Percentiles rank a stretch among this genome's conserved stretches.
These are phyloP conservation scores for Hyaloscypha bicolor DNA, from an alignment of 495 filamentous ascomycete species.

Conservation along the genomic window DNA sequence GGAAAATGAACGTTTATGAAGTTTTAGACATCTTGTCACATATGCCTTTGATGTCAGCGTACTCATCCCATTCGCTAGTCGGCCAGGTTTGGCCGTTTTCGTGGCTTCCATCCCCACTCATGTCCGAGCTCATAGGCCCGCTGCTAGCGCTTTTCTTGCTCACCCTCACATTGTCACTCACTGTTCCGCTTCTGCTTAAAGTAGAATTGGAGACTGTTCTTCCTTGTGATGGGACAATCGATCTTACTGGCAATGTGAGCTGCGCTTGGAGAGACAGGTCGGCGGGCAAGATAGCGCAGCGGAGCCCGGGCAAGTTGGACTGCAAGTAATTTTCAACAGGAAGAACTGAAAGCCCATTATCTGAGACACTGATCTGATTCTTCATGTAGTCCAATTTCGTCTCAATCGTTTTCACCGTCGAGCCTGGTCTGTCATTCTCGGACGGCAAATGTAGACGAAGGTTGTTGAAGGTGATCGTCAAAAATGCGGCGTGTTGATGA, in stretches of 20 bases:
- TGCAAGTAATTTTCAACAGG: background rate
- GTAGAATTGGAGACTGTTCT: background rate
- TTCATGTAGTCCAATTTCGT: background rate
- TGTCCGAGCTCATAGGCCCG: background rate
- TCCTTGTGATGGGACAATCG: background rate
- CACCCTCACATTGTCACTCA: background rate
- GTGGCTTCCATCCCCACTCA: background rate
- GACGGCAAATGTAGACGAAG: background rate
- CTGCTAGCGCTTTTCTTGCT: background rate
- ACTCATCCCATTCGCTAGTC: background rate
- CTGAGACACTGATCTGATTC: background rate
- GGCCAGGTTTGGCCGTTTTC: background rate
- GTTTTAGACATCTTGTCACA: background rate
- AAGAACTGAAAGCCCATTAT: background rate
- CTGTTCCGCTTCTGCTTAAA: background rate
- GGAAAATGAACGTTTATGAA: background rate
- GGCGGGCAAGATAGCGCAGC: background rate
- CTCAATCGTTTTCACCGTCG: background rate
- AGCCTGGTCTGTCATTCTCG: background rate
- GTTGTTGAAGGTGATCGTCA: background rate
- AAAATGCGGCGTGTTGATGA: background rate
- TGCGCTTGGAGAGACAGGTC: background rate
- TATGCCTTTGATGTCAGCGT: background rate
- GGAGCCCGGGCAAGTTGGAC: background rate
- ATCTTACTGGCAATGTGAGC: background rate